A percentile compares a stretch with the other conserved stretches of the same genome.
Conservation (phyloP, 163 green algal genomes). For the Prototheca cutis region DNA sequence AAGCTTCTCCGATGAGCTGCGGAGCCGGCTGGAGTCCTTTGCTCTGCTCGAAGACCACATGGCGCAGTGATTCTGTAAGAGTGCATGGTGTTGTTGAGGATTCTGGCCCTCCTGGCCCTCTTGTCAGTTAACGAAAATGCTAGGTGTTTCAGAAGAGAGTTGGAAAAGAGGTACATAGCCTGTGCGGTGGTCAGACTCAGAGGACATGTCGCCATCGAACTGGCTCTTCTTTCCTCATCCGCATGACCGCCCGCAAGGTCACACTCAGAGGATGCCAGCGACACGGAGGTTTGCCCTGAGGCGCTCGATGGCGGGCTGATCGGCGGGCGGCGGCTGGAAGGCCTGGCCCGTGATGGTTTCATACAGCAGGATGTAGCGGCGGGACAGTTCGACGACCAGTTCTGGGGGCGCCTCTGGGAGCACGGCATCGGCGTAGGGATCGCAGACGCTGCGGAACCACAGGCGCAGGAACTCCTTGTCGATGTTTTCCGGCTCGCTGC, state of each 20-base stretch:
- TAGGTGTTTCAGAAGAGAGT: too few relatives aligned
- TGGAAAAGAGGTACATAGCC: too few relatives aligned
- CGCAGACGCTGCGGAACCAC: conserved; percentile 90
- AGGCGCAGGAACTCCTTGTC: conserved; percentile 98
- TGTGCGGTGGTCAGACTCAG: too few relatives aligned
- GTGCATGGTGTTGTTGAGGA: too few relatives aligned
- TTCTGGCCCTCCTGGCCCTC: too few relatives aligned
- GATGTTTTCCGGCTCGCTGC: conserved; percentile 75
- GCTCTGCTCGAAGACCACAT: too few relatives aligned
- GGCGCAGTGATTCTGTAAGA: too few relatives aligned
- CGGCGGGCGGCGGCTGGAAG: background rate
- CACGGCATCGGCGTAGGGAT: conserved; percentile 87
- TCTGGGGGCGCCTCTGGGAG: conserved; percentile 80
- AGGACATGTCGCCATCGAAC: background rate
- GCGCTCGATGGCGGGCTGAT: background rate
- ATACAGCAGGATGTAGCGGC: conserved; percentile 91
- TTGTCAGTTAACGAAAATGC: too few relatives aligned
- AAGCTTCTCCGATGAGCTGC: too few relatives aligned
- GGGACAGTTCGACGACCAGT: conserved; percentile 77
- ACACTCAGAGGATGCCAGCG: background rate
- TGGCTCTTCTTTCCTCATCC: background rate
- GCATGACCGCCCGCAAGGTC: background rate
- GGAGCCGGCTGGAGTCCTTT: too few relatives aligned
- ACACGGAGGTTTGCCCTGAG: background rate
- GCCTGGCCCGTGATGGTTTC: conserved; percentile 75